A percentile compares a stretch with the other conserved stretches of the same genome.
These are phyloP conservation scores for Fusarium albidum DNA, from an alignment of 2,329 filamentous ascomycete genomes.

Conservation along the genomic window DNA sequence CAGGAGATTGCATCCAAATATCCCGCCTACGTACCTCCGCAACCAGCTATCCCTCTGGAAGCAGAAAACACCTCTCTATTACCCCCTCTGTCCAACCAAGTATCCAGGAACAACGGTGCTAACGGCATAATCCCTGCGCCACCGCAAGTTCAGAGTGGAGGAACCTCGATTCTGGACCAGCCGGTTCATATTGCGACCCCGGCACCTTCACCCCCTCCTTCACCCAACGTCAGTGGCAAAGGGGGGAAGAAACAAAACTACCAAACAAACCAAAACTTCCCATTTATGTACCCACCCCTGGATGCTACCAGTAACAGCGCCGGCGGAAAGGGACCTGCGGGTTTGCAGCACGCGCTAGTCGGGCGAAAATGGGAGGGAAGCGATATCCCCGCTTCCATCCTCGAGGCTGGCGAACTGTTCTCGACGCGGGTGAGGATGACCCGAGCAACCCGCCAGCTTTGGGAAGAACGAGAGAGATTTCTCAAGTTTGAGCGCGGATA, in stretches of 20 bases:
- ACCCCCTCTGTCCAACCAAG: conserved; percentile 81
- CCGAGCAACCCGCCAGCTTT: conserved; percentile 88
- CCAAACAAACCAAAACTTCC: conserved; percentile 98
- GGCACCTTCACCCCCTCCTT: conserved; percentile 93
- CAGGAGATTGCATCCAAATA: conserved; percentile 99
- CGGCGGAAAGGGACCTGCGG: conserved; percentile 86
- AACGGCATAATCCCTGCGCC: conserved; percentile 69
- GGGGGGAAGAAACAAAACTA: conserved; percentile 99
- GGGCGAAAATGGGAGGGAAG: conserved; percentile 92
- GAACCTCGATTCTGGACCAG: conserved; percentile 88
- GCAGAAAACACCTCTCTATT: conserved; percentile 90
- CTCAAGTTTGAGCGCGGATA: conserved; percentile 93
- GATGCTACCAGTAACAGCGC: conserved; percentile 89
- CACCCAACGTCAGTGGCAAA: conserved; percentile 85
- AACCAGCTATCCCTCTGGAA: conserved; percentile 83
- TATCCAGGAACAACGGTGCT: conserved; percentile 65
- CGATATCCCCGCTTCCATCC: conserved; percentile 91
- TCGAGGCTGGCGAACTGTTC: conserved; percentile 94
- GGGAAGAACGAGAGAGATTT: conserved; percentile 92
- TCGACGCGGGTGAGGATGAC: conserved; percentile 91
- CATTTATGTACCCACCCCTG: conserved; percentile 94
- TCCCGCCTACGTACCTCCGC: conserved; percentile 91
- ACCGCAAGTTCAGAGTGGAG: conserved; percentile 62
- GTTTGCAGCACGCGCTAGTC: conserved; percentile 80
- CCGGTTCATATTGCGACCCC: conserved; percentile 99